These are phyloP conservation scores for Cercospora sp. DNA, from an alignment of 2,329 filamentous ascomycete species.

Conservation along the genomic window DNA sequence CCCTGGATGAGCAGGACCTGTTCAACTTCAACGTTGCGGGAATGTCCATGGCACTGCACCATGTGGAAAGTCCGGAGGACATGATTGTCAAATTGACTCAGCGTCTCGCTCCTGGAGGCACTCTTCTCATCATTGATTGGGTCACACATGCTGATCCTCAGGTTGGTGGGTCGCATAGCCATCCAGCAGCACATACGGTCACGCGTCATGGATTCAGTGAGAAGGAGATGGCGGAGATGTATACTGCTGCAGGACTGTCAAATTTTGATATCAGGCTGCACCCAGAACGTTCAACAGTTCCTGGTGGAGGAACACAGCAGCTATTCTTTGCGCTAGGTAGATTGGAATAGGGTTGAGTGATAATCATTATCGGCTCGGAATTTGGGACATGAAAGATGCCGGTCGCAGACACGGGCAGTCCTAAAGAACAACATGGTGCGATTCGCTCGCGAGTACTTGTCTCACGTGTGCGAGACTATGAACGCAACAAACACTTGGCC, in stretches of 20 bases:
- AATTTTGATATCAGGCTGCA: not conserved
- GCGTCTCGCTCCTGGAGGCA: not conserved
- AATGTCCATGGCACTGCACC: not conserved
- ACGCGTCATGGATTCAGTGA: not conserved
- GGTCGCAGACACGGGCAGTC: not conserved
- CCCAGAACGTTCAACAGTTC: not conserved
- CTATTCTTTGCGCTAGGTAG: not conserved
- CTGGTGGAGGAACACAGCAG: not conserved
- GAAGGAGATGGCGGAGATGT: not conserved
- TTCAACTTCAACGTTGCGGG: not conserved
- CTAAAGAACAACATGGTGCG: no score
- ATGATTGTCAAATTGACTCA: not conserved
- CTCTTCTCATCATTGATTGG: not conserved
- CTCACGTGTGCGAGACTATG: no score
- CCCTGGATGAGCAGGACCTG: not conserved
- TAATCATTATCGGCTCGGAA: no score
- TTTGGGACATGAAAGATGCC: not conserved
- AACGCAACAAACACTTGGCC: no score
- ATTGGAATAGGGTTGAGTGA: not conserved
- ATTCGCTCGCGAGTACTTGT: no score
- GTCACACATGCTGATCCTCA: not conserved
- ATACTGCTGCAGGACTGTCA: not conserved
- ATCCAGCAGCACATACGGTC: not conserved
- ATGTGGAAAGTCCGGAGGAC: not conserved
- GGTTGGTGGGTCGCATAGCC: not conserved